phyloP scores from a whole-genome alignment of 2,329 filamentous ascomycete genomes.

The Metarhizium anisopliae region DNA sequence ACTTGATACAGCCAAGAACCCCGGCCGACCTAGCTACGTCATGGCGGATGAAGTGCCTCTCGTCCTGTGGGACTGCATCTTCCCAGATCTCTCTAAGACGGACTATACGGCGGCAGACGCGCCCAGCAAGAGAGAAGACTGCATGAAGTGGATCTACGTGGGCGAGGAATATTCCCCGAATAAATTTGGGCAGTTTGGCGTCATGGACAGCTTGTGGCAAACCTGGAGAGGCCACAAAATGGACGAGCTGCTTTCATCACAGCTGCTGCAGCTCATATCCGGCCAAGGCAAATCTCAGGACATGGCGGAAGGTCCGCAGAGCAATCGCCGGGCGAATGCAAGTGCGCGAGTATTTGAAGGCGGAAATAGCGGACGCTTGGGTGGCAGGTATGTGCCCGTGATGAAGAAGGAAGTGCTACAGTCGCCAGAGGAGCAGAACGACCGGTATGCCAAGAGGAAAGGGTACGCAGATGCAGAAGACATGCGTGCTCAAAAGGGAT shows the following conservation, averaged over 20 bases:
- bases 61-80: conserved; percentile 93
- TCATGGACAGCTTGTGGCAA: conserved; percentile 71
- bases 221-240: conserved; percentile 80
- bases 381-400: conserved; percentile 47
- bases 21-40: conserved; percentile 73
- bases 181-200: conserved; percentile 55
- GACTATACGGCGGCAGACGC: not conserved
- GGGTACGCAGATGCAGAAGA: conserved; percentile 46
- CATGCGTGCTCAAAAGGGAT: conserved; percentile 27
- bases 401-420: conserved; percentile 40
- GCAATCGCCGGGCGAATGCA: conserved; percentile 22
- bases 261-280: conserved; percentile 57
- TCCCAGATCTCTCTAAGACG: conserved; percentile 40
- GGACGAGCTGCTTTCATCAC: conserved; percentile 74
- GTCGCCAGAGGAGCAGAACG: conserved; percentile 46
- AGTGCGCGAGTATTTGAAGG: conserved; percentile 42
- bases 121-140: conserved; percentile 36
- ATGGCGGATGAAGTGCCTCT: conserved; percentile 87
- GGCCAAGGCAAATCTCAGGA: conserved; percentile 25
- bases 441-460: conserved; percentile 52
- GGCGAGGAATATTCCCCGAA: conserved; percentile 53
- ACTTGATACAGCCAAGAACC: conserved; percentile 62
- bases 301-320: conserved; percentile 26
- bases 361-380: conserved; percentile 38
- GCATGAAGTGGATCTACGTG: conserved; percentile 69